phyloP scores from a whole-genome alignment of 768 basidiomycete genomes.

The Lactarius vividus region DNA sequence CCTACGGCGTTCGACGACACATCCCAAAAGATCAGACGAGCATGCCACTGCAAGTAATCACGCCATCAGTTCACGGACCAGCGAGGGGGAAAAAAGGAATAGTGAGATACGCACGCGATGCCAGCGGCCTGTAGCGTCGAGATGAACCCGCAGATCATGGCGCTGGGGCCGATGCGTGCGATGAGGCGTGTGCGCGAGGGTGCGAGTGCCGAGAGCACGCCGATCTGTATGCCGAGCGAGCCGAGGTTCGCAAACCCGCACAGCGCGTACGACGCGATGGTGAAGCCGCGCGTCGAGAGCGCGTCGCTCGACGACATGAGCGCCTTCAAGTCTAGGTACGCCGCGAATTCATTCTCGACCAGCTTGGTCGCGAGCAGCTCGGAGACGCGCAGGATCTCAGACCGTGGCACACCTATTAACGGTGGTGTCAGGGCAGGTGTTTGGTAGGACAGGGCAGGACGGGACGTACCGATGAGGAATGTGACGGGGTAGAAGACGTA shows the following conservation, averaged over 20 bases:
- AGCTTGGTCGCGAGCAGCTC: slow-evolving; percentile 84
- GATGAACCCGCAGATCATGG: slow-evolving; percentile 70
- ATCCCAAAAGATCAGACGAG: slow-evolving; percentile 29
- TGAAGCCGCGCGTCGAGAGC: slow-evolving; percentile 70
- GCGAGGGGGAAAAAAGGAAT: not conserved
- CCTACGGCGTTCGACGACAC: not conserved
- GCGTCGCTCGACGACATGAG: slow-evolving; percentile 47
- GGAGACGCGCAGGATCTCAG: slow-evolving; percentile 79
- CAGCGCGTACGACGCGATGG: slow-evolving; percentile 82
- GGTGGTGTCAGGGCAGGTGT: slow-evolving; percentile 11
- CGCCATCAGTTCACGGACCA: slow-evolving; percentile 1
- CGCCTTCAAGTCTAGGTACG: slow-evolving; percentile 57
- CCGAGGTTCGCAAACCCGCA: slow-evolving; percentile 91
- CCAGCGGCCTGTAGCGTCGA: slow-evolving; percentile 60
- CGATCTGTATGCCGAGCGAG: slow-evolving; percentile 83
- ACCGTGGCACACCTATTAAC: slow-evolving; percentile 63
- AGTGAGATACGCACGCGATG: slow-evolving; percentile 48
- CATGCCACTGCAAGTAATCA: slow-evolving; percentile 31
- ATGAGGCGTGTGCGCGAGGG: slow-evolving; percentile 70
- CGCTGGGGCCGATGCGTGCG: slow-evolving; percentile 62
- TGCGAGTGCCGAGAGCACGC: slow-evolving; percentile 67
- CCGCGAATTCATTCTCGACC: slow-evolving; percentile 83
- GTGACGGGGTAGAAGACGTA: slow-evolving; percentile 88
- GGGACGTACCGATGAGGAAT: slow-evolving; percentile 56
- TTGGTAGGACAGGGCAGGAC: not conserved